Conservation (phyloP, 495 filamentous ascomycete genomes). For the Podospora comata region DNA sequence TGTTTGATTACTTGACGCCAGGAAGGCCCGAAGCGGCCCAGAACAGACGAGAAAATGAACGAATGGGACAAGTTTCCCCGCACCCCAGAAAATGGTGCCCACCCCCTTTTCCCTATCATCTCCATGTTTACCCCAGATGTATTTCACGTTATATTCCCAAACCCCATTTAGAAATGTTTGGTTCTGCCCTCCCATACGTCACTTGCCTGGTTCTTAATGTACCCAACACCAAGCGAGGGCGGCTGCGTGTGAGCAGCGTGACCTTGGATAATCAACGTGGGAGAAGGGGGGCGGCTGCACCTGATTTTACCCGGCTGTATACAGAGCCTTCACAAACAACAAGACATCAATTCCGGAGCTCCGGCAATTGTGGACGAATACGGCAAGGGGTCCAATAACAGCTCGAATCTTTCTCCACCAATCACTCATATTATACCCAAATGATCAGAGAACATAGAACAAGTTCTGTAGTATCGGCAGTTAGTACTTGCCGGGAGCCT, state of each 20-base stretch:
- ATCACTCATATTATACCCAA: conserved; percentile 40
- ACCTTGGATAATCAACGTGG: conserved; percentile 12
- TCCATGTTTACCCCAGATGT: background rate
- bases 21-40: conserved; percentile 27
- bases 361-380: conserved; percentile 40
- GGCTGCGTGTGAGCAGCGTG: conserved; percentile 16
- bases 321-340: background rate
- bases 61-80: conserved; percentile 9
- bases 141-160: conserved; percentile 4
- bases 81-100: conserved; percentile 16
- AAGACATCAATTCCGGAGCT: conserved; percentile 30
- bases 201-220: conserved; percentile 16
- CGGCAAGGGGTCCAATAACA: conserved; percentile 41
- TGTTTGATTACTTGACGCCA: conserved; percentile 17
- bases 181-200: conserved; percentile 17
- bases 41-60: background rate
- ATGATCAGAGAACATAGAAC: conserved; percentile 36
- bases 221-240: background rate
- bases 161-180: conserved; percentile 6
- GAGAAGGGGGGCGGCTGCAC: conserved; percentile 12
- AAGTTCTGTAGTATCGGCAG: conserved; percentile 45
- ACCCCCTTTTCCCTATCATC: background rate
- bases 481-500: conserved; percentile 32
- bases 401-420: conserved; percentile 31
- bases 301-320: conserved; percentile 28